These are phyloP conservation scores for Triticum turgidum DNA, from an alignment of 176 grass and related monocot genomes.

Conservation along the genomic window DNA sequence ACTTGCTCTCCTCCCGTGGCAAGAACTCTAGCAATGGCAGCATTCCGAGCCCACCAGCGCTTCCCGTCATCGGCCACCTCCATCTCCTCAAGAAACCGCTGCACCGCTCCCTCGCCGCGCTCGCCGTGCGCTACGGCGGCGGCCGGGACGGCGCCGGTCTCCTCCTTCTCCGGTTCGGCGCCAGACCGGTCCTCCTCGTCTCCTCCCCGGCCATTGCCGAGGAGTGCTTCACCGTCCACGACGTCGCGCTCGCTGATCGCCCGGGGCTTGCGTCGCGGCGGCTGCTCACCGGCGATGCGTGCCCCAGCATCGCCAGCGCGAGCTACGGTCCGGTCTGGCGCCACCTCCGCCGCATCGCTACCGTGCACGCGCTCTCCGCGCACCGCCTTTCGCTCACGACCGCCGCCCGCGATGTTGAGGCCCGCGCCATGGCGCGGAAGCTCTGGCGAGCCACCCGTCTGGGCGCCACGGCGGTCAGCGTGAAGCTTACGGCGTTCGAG, in stretches of 20 bases:
- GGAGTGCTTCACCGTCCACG: conserved; percentile 68
- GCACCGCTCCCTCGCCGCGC: conserved; percentile 45
- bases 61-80: conserved; percentile 69
- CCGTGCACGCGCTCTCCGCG: conserved; percentile 45
- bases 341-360: conserved; percentile 62
- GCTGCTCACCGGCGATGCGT: conserved; percentile 19
- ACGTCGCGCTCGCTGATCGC: conserved; percentile 59
- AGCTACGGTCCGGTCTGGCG: conserved; percentile 52
- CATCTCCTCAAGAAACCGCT: conserved; percentile 74
- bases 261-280: conserved; percentile 31
- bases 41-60: conserved; percentile 40
- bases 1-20: neutral
- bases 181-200: conserved; percentile 49
- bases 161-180: conserved; percentile 56
- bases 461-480: neutral
- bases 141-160: conserved; percentile 25
- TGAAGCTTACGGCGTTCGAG: conserved; percentile 49
- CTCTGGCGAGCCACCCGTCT: conserved; percentile 7
- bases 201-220: conserved; percentile 48
- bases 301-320: conserved; percentile 23
- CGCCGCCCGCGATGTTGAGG: conserved; percentile 15
- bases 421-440: conserved; percentile 23
- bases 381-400: conserved; percentile 29
- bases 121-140: conserved; percentile 33
- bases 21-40: neutral